phyloP scores from a whole-genome alignment of 345 rosid species.

The Kandelia obovata region DNA sequence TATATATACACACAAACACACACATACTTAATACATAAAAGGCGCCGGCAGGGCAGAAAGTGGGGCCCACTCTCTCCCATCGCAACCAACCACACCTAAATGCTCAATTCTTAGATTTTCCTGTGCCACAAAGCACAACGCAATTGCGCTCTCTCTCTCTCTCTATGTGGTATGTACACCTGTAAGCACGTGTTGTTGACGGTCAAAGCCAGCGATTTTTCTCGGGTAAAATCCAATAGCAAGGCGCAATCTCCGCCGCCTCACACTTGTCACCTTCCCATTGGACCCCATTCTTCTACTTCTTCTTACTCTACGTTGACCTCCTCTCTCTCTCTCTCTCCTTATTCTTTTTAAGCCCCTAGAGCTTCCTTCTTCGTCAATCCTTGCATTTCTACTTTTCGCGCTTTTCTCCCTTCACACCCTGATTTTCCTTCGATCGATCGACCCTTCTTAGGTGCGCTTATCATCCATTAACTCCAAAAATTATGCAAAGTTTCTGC shows the following conservation, averaged over 20 bases:
- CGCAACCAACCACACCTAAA: too few species aligned
- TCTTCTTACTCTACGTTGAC: not conserved
- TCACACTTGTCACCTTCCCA: slow-evolving; percentile 30
- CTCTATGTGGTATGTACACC: not conserved
- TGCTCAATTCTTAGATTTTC: too few species aligned
- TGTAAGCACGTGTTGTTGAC: slow-evolving; percentile 10
- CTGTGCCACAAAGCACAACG: too few species aligned
- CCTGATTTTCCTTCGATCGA: not conserved
- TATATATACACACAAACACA: too few species aligned
- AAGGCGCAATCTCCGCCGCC: slow-evolving; percentile 28
- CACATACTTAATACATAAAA: too few species aligned
- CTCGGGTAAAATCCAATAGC: not conserved
- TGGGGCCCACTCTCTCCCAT: too few species aligned
- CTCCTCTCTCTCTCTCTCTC: not conserved
- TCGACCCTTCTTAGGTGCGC: slow-evolving; percentile 18
- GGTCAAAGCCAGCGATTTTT: slow-evolving; percentile 38
- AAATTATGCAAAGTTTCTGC: not conserved
- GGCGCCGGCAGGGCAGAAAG: too few species aligned
- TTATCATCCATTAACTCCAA: not conserved
- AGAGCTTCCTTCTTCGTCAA: too few species aligned
- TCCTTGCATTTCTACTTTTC: not conserved
- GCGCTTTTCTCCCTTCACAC: too few species aligned
- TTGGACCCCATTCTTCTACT: slow-evolving; percentile 27
- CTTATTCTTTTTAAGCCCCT: too few species aligned
- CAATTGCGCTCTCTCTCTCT: too few species aligned